Evolutionary conservation across 2,329 filamentous ascomycete genomes (phyloP), one percentile per base, ranked within the genome.

Genomic region (Ploettnerulaceae sp.): DNA sequence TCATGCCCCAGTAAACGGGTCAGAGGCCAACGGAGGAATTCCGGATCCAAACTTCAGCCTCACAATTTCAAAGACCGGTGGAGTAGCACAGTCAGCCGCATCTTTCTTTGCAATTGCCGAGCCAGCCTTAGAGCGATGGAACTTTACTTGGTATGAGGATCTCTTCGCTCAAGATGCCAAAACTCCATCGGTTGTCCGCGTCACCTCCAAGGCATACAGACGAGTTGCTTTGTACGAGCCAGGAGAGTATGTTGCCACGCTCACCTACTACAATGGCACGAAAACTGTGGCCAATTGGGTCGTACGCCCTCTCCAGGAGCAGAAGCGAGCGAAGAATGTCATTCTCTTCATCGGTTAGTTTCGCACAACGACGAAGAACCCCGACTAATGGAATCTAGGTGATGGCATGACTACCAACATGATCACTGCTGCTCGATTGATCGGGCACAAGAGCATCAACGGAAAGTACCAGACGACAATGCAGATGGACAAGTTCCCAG

Each of bases 101-200:
- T 69, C 79, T 31, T 89, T 79, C 68, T 91, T 93, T 69, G 71
- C 73, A n/a, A 61, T 84, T 26, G 60, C 75, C 2, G 86, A 91
- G 64, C 83, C 87, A 15, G 67, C 79, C 63, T 69, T 93, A 12
- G 88, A 94, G 72, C 82, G 73, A 54, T 94, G 88, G 88, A 77
- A 81, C 55, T 93, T 93, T 63, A 75, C 74, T n/a, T 93, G 85
- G 84, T 91, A 78, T 61, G 88, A 91, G 70, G 84, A 94, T 59
- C 76, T 89, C 20, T 94, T 88, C 62, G 87, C 87, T 21, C 70
- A 81, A 61, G 86, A 90, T 58, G 80, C 79, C 3, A 69, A 77
- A 15, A 81, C 75, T 26, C 77, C 85, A 4, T 85, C 82, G 1
- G 61, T 89, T 15, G 88, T 94, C 67, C 86, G 89, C 52, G 88